Evolutionary conservation across 176 grass and related monocot species (phyloP), one percentile per base, ranked within the genome.

Genomic region (Tillandsia fasciculata): DNA sequence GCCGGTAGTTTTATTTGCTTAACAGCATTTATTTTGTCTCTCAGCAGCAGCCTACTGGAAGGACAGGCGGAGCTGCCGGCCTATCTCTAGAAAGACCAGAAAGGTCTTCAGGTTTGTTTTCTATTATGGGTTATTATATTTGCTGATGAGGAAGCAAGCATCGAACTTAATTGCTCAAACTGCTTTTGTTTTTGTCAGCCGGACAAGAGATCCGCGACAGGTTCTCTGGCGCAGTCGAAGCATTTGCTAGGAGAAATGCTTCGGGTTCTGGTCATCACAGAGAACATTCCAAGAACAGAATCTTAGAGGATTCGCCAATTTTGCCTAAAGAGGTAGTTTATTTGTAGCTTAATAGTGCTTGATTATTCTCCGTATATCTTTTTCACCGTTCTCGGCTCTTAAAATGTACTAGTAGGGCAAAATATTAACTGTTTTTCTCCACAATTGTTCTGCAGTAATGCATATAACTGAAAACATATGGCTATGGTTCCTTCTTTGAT

Each of bases 1-100:
- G 64, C 5, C 52, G 15, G 64, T 48, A 57, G 56, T 74, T 49
- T 52, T 47, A 61, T 59, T 52, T 78, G 64, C 57, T 83, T 11
- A 84, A 57, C 79, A 8, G 68, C 56, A 82, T 68, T 2, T 10
- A 63, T 66, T 73, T 50, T 67, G 51, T 77, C 80, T 24, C 68
- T 76, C 4, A 26, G 5, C 68, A 27, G 17, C 74, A 84, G 84
- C 64, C 71, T 49, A 83, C 61, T 66, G 79, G 74, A 72, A 84
- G 75, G 64, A 76, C 75, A 81, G 72, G 75, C 58, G 81, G 80
- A 24, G 82, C 79, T 47, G 79, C 63, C 10, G 87, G 87, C 50
- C 82, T 87, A 57, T 88, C 87, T 65, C 82, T 76, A 65, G 87
- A 96, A 69, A 79, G 82, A 59, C 70, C 84, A 74, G 87, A 91